Evolutionary conservation across 768 basidiomycete genomes (phyloP).

Genomic region (Guyanaporus albipodus): DNA sequence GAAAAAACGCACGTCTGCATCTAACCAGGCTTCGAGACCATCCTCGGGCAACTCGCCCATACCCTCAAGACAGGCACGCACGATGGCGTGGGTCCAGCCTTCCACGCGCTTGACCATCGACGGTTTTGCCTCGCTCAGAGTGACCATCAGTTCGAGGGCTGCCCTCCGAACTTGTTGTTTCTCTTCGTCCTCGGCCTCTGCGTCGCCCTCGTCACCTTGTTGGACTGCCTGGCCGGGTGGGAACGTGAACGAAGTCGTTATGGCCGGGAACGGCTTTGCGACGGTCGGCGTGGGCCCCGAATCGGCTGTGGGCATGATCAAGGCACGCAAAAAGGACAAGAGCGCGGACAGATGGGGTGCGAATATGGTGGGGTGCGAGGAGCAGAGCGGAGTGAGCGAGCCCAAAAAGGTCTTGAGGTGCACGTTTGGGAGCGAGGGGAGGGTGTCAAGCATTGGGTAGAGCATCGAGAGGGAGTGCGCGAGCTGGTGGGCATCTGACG

Average conservation of each 20-base stretch:
- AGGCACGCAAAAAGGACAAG: slow-evolving; percentile 62
- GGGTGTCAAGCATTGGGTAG: slow-evolving; percentile 70
- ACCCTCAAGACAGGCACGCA: slow-evolving; percentile 75
- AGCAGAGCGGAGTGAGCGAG: slow-evolving; percentile 66
- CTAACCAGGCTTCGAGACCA: slow-evolving; percentile 56
- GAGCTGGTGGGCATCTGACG: slow-evolving; percentile 58
- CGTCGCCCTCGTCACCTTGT: slow-evolving; percentile 28
- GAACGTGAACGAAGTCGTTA: slow-evolving; percentile 37
- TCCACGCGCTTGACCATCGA: slow-evolving; percentile 62
- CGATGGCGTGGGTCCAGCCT: slow-evolving; percentile 68
- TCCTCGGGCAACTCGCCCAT: slow-evolving; percentile 77
- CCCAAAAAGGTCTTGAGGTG: slow-evolving; percentile 64
- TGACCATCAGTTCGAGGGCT: slow-evolving; percentile 81
- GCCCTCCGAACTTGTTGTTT: slow-evolving; percentile 65
- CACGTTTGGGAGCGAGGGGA: slow-evolving; percentile 51
- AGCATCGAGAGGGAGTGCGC: slow-evolving; percentile 58
- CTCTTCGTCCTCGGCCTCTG: slow-evolving; percentile 53
- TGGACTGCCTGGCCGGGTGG: slow-evolving; percentile 33
- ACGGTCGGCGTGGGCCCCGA: slow-evolving; percentile 52
- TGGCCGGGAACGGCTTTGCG: slow-evolving; percentile 40
- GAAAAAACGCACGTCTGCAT: slow-evolving; percentile 76
- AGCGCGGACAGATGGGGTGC: slow-evolving; percentile 64
- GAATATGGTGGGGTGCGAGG: slow-evolving; percentile 68
- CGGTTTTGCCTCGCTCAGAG: slow-evolving; percentile 70
- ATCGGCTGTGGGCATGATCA: slow-evolving; percentile 64